Conservation (phyloP, 2,329 filamentous ascomycete genomes). For the Aplosporella prunicola region DNA sequence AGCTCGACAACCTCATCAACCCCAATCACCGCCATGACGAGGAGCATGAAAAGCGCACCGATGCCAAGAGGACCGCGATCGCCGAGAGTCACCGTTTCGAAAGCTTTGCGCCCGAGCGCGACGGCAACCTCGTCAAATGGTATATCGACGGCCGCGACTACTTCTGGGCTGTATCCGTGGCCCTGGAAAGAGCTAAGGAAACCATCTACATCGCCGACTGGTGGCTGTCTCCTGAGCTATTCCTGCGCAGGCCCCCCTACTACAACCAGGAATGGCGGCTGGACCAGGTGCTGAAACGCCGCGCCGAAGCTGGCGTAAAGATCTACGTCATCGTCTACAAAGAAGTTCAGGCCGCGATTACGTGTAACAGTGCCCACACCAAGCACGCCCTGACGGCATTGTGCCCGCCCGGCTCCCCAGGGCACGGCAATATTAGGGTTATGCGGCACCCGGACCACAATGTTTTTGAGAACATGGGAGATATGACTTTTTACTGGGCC, state of each 20-base stretch:
- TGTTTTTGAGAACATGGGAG: slow-evolving; percentile 80
- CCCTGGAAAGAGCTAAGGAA: slow-evolving; percentile 82
- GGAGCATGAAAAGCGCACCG: slow-evolving; percentile 74
- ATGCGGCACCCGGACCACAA: slow-evolving; percentile 95
- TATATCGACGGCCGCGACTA: slow-evolving; percentile 95
- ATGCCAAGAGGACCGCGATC: slow-evolving; percentile 66
- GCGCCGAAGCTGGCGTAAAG: slow-evolving; percentile 85
- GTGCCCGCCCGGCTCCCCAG: slow-evolving; percentile 71
- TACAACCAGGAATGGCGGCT: slow-evolving; percentile 77
- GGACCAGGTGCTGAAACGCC: slow-evolving; percentile 77
- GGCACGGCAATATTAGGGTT: slow-evolving; percentile 78
- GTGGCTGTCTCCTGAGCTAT: slow-evolving; percentile 89
- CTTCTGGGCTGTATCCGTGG: slow-evolving; percentile 83
- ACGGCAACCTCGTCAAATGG: slow-evolving; percentile 87
- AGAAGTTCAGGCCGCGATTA: slow-evolving; percentile 56
- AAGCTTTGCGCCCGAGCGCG: slow-evolving; percentile 82
- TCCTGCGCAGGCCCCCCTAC: slow-evolving; percentile 74
- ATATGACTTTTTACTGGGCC: slow-evolving; percentile 97
- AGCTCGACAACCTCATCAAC: slow-evolving; percentile 64
- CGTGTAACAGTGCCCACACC: slow-evolving; percentile 87
- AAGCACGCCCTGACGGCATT: slow-evolving; percentile 74
- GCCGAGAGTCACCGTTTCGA: slow-evolving; percentile 69
- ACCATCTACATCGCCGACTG: slow-evolving; percentile 94
- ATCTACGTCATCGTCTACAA: slow-evolving; percentile 92
- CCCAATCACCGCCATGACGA: slow-evolving; percentile 88